Conservation (phyloP, 768 basidiomycete genomes). For the Gymnopilus junonius region DNA sequence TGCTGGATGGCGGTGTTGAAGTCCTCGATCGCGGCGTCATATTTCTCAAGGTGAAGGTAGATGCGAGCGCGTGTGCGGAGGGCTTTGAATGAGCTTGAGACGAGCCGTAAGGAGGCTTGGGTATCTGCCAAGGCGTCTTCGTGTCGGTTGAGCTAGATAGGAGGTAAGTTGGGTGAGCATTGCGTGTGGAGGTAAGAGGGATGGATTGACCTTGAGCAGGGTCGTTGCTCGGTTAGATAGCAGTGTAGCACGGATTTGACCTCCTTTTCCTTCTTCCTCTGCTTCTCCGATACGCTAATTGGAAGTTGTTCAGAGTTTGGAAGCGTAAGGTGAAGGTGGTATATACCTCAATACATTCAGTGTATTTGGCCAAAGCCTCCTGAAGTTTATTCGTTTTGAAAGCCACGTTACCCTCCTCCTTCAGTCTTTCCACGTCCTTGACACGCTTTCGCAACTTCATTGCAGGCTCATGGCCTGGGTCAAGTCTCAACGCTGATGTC, state of each 20-base stretch:
- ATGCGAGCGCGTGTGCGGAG: constrained; percentile 86
- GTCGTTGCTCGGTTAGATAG: constrained; percentile 87
- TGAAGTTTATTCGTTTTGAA: constrained; percentile 67
- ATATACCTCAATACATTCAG: constrained; percentile 69
- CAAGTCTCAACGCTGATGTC: constrained; percentile 71
- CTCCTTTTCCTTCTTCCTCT: constrained; percentile 78
- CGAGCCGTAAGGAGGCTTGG: constrained; percentile 64
- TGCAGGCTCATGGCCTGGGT: constrained; percentile 77
- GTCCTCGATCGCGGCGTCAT: constrained; percentile 71
- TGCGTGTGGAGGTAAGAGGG: background rate
- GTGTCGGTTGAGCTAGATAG: constrained; percentile 59
- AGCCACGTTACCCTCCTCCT: constrained; percentile 81
- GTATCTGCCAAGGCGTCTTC: constrained; percentile 76
- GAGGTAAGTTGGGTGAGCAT: constrained; percentile 2
- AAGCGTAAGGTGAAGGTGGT: background rate
- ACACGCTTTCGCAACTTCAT: constrained; percentile 74
- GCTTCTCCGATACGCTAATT: constrained; percentile 64
- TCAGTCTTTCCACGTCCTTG: constrained; percentile 81
- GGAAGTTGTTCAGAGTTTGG: background rate
- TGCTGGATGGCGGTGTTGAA: constrained; percentile 83
- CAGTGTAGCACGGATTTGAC: constrained; percentile 79
- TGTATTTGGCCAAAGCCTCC: constrained; percentile 73
- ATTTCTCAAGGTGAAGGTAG: constrained; percentile 73
- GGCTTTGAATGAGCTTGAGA: constrained; percentile 79
- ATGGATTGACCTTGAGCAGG: constrained; percentile 61